These are phyloP conservation scores for Monosporascus sp. DNA, from an alignment of 2,329 filamentous ascomycete genomes.

Conservation along the genomic window DNA sequence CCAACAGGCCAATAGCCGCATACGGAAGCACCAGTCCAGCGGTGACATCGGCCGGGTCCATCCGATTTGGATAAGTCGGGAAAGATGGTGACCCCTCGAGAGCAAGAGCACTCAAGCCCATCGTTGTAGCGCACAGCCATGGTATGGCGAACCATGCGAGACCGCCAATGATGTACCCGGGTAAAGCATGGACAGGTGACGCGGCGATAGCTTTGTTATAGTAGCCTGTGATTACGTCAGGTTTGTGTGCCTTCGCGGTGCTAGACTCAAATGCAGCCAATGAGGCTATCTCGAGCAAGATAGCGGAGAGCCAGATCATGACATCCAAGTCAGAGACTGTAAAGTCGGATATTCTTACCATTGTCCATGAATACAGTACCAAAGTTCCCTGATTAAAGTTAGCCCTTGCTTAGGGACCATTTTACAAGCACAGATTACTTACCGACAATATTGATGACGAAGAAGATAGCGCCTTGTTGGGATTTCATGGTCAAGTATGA, in stretches of 20 bases:
- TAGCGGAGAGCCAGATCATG: too few relatives aligned
- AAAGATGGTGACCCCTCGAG: constrained; percentile 67
- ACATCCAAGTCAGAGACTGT: constrained; percentile 26
- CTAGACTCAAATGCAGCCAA: too few relatives aligned
- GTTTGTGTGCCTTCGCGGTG: too few relatives aligned
- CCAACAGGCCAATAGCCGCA: constrained; percentile 73
- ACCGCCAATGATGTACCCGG: constrained; percentile 80
- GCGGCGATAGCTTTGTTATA: constrained; percentile 91
- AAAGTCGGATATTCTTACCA: constrained; percentile 1
- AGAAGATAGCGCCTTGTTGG: constrained; percentile 75
- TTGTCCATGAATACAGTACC: constrained; percentile 60
- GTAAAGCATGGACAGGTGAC: constrained; percentile 73
- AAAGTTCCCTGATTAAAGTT: constrained; percentile 64
- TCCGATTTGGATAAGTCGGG: constrained; percentile 64
- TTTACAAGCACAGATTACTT: not conserved
- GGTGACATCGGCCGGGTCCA: constrained; percentile 66
- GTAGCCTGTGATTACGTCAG: constrained; percentile 55
- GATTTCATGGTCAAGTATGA: constrained; percentile 82
- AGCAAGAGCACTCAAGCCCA: constrained; percentile 74
- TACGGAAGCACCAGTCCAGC: constrained; percentile 82
- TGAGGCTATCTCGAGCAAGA: too few relatives aligned
- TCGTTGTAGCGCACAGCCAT: constrained; percentile 79
- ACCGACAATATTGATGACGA: constrained; percentile 64
- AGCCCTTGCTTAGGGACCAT: not conserved
- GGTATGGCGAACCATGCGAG: constrained; percentile 88